phyloP scores from a whole-genome alignment of 2,329 filamentous ascomycete species.

The Alternaria sp. region DNA sequence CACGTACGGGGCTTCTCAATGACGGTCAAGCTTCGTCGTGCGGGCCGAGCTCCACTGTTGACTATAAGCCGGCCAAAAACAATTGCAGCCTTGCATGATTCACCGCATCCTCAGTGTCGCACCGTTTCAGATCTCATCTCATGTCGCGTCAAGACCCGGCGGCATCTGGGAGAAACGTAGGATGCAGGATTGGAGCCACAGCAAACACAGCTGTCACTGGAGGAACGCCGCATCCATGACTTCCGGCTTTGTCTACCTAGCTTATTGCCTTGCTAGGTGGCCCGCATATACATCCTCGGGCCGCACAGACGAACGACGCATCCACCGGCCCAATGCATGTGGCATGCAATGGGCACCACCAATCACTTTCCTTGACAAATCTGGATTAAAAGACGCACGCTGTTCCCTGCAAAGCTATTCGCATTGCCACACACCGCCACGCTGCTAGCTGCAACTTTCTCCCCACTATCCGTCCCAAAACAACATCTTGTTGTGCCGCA shows the following conservation, averaged over 20 bases:
- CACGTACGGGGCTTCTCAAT: slow-evolving; percentile 19
- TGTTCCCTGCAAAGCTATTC: slow-evolving; percentile 8
- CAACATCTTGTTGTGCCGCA: slow-evolving; percentile 1
- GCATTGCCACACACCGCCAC: slow-evolving; percentile 15
- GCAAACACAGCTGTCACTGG: slow-evolving; percentile 20
- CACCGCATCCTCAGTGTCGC: slow-evolving; percentile 16
- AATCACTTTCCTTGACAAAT: slow-evolving; percentile 9
- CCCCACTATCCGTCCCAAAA: neutral
- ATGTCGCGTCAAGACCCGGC: neutral
- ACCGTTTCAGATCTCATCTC: slow-evolving; percentile 25
- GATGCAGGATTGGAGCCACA: neutral
- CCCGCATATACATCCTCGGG: slow-evolving; percentile 14
- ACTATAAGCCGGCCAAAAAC: slow-evolving; percentile 24
- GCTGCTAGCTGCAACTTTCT: slow-evolving; percentile 3
- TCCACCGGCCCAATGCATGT: slow-evolving; percentile 8
- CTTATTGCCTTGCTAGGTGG: slow-evolving; percentile 12
- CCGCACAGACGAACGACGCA: slow-evolving; percentile 14
- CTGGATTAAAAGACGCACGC: slow-evolving; percentile 8
- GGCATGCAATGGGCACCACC: neutral
- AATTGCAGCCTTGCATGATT: slow-evolving; percentile 27
- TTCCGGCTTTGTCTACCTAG: slow-evolving; percentile 16
- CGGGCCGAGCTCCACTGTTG: slow-evolving; percentile 37
- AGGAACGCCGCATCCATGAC: slow-evolving; percentile 21
- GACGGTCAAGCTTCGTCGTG: slow-evolving; percentile 24
- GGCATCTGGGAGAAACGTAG: neutral